Conservation (phyloP, 2,329 filamentous ascomycete genomes). For the Pseudocercospora ulei region DNA sequence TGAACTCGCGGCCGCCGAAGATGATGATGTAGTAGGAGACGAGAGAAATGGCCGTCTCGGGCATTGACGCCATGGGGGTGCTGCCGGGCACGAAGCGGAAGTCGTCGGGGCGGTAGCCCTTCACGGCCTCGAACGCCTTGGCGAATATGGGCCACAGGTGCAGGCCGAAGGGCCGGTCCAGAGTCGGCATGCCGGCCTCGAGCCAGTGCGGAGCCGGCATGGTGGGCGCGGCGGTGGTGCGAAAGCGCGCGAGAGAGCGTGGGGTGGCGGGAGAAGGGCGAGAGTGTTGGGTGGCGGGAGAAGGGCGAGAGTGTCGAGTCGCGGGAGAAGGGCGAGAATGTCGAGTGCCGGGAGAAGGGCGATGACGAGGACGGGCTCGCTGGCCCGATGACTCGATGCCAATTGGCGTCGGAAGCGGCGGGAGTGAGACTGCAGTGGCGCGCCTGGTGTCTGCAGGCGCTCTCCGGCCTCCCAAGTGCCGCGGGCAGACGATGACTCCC, state of each 20-base stretch:
- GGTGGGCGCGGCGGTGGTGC: neutral
- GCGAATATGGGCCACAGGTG: conserved; percentile 91
- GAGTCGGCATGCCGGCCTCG: conserved; percentile 54
- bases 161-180: conserved; percentile 87
- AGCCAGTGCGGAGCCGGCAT: conserved; percentile 49
- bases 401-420: too few species aligned
- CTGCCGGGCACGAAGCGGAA: conserved; percentile 73
- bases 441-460: too few species aligned
- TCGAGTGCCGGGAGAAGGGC: too few species aligned
- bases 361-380: too few species aligned
- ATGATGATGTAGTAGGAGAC: conserved; percentile 86
- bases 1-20: conserved; percentile 82
- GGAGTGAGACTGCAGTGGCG: too few species aligned
- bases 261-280: neutral
- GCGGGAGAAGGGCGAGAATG: too few species aligned
- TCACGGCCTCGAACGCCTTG: conserved; percentile 65
- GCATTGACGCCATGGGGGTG: conserved; percentile 84
- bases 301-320: too few species aligned
- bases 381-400: too few species aligned
- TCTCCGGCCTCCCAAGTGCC: too few species aligned
- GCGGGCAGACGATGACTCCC: too few species aligned
- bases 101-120: conserved; percentile 73
- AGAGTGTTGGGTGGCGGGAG: too few species aligned
- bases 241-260: neutral
- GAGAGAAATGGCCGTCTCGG: conserved; percentile 69